Base-by-base conservation (phyloP, 1,139 yeast genomes). In the Diutina scorzettiae region DNA sequence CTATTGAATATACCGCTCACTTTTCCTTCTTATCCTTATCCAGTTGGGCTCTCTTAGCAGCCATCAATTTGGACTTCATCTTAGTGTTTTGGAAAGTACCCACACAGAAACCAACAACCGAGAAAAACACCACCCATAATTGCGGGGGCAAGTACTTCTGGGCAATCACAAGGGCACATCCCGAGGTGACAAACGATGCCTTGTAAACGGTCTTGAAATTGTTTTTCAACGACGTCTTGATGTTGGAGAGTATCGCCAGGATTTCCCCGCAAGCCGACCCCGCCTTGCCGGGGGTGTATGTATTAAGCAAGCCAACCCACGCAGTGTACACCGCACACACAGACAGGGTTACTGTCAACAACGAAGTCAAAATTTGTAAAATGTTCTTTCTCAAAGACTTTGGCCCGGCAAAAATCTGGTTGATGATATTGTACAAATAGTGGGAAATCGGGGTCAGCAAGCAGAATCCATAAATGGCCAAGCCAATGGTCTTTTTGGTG, bases 41-140 rank as follows among this genome's bases (percentile, higher is more conserved):
- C 8, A 8, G 21, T 16, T 21, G 28, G 19, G 39, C 27, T 20
- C 16, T 21, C 14, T 23, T 23, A n/a, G 23, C 18, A 8, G 39
- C 39, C 39, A 34, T 11, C 19, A n/a, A 14, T 44, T 62, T 63
- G 51, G 61, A 54, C 64, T 81, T 81, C 54, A 81, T 65, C 53
- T 72, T 64, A 40, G 81, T 73, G 58, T 86, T 86, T 59, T 85
- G 91, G 51, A 75, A 74, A 4, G 95, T 84, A 16, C 91, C 87
- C 48, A 86, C 63, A 32, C 81, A 57, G 53, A 85, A 85, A 52
- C 78, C 83, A 36, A 85, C 78, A 47, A 81, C 55, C 47, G 79
- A 78, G 64, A 84, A 84, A 62, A 83, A 83, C 2, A 85, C 85
- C 7, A 84, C 86, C 96, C 96, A 86, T 41, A 81, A 71, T 49